Percentiles rank a stretch among this genome's conserved stretches.
These are phyloP conservation scores for Eutrema heterophyllum DNA, from an alignment of 345 rosid species.

Conservation along the genomic window DNA sequence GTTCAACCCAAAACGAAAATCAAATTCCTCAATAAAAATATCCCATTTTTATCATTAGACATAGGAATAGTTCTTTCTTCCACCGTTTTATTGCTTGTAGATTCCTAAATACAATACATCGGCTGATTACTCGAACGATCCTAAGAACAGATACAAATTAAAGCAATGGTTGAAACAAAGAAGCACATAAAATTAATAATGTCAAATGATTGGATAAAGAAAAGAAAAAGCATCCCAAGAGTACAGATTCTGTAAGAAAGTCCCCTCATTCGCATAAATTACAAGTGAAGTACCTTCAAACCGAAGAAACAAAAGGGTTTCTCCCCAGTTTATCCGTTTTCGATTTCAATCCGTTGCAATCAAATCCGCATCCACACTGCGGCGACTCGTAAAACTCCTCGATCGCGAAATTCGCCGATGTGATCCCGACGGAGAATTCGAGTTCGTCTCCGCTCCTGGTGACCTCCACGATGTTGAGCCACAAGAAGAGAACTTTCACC, in stretches of 20 bases:
- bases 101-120: no score
- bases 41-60: not conserved
- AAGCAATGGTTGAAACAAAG: not conserved
- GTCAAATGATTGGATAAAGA: not conserved
- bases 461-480: constrained; percentile 92
- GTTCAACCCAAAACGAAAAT: not conserved
- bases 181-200: not conserved
- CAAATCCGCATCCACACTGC: constrained; percentile 90
- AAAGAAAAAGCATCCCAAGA: not conserved
- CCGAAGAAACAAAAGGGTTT: constrained; percentile 53
- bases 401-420: constrained; percentile 74
- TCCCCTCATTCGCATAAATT: not conserved
- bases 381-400: constrained; percentile 82
- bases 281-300: constrained; percentile 24
- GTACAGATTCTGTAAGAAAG: not conserved
- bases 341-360: constrained; percentile 37
- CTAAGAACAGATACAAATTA: no score
- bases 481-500: constrained; percentile 80
- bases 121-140: no score
- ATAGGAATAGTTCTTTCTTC: not conserved
- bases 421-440: constrained; percentile 84
- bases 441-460: constrained; percentile 54
- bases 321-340: constrained; percentile 30
- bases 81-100: no score
- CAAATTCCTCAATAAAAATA: no score